Conservation (phyloP, 75 land plant genomes). For the Selaginella moellendorffii region DNA sequence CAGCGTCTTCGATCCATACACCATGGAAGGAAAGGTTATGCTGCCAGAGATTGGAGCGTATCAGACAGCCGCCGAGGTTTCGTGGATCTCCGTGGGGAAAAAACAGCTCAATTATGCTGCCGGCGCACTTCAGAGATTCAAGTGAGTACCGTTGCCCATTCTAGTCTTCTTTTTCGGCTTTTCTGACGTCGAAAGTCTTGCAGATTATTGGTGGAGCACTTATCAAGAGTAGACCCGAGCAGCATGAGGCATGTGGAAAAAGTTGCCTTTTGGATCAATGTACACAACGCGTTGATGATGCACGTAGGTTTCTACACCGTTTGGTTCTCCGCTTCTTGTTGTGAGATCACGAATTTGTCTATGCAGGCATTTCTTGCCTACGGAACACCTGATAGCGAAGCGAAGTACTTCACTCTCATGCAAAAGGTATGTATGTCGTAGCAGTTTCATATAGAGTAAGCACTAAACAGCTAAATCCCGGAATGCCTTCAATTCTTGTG, state of each 20-base stretch:
- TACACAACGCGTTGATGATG: constrained; percentile 90
- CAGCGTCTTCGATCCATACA: constrained; percentile 49
- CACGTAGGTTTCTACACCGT: too few species aligned
- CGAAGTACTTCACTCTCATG: neutral
- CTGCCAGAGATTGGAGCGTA: constrained; percentile 75
- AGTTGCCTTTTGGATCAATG: constrained; percentile 87
- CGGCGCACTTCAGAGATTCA: constrained; percentile 44
- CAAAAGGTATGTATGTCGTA: neutral
- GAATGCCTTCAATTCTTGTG: too few species aligned
- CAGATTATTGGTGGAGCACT: constrained; percentile 66
- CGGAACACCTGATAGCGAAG: constrained; percentile 2
- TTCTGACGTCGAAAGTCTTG: too few species aligned
- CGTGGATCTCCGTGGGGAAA: constrained; percentile 79
- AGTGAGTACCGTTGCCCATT: constrained; percentile 25
- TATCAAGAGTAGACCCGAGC: constrained; percentile 60
- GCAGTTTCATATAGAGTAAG: too few species aligned
- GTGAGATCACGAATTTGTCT: too few species aligned
- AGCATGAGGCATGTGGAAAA: constrained; percentile 39
- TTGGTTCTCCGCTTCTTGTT: too few species aligned
- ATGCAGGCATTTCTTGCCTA: constrained; percentile 3
- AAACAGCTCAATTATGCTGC: constrained; percentile 80
- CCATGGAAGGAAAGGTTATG: constrained; percentile 46
- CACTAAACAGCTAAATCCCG: too few species aligned
- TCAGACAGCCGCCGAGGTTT: constrained; percentile 47
- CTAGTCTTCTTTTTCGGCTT: too few species aligned